Evolutionary conservation across 495 filamentous ascomycete species (phyloP).

Genomic region (Evansstolkia leycettana): DNA sequence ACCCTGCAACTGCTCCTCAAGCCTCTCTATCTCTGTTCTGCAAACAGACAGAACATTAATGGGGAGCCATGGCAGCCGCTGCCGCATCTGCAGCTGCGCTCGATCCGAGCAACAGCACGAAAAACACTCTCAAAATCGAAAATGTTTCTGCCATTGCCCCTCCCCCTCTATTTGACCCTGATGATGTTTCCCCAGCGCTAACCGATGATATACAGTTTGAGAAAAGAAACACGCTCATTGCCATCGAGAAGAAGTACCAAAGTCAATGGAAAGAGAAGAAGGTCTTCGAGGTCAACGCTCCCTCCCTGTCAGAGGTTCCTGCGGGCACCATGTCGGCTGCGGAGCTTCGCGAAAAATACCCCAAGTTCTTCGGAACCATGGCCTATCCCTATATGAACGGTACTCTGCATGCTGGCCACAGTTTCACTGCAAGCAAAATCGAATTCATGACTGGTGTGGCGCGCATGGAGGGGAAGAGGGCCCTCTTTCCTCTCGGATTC

Average conservation of each 20-base stretch:
- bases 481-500: conserved; percentile 82
- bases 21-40: conserved; percentile 13
- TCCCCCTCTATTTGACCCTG: conserved; percentile 12
- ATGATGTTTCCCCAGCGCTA: conserved; percentile 8
- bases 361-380: conserved; percentile 90
- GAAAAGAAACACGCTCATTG: conserved; percentile 80
- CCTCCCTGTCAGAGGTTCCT: conserved; percentile 61
- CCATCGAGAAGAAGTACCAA: conserved; percentile 89
- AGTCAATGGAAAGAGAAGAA: conserved; percentile 64
- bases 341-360: conserved; percentile 65
- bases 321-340: conserved; percentile 53
- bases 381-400: conserved; percentile 98
- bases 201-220: conserved; percentile 50
- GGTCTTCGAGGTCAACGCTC: conserved; percentile 78
- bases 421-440: conserved; percentile 78
- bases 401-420: conserved; percentile 82
- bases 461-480: conserved; percentile 78
- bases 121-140: conserved; percentile 63
- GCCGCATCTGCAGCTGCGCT: conserved; percentile 43
- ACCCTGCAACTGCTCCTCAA: conserved; percentile 9
- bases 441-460: conserved; percentile 79
- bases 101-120: conserved; percentile 47
- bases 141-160: conserved; percentile 37
- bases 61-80: conserved; percentile 38
- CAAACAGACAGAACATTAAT: conserved; percentile 11